A percentile compares a stretch with the other conserved stretches of the same genome.
phyloP scores from a whole-genome alignment of 495 filamentous ascomycete genomes.

The Annulohypoxylon nitens region DNA sequence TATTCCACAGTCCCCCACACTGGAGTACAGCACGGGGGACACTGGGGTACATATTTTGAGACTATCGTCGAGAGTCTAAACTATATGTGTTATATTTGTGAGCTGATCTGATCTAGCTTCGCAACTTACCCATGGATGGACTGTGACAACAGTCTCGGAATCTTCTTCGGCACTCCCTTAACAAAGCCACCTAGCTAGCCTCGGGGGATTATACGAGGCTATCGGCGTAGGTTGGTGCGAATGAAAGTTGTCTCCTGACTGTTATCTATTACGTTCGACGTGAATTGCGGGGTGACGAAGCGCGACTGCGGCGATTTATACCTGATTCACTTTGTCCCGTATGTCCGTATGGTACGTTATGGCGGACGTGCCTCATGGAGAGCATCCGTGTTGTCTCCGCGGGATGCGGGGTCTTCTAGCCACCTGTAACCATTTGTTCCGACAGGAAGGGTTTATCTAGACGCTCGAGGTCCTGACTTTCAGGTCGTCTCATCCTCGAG shows the following conservation, averaged over 20 bases:
- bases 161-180: conserved; percentile 17
- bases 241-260: neutral
- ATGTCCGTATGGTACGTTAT: conserved; percentile 1
- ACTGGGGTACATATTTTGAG: conserved; percentile 6
- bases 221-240: neutral
- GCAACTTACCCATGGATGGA: conserved; percentile 2
- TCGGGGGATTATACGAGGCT: conserved; percentile 14
- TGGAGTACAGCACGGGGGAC: conserved; percentile 7
- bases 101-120: conserved; percentile 5
- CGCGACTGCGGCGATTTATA: conserved; percentile 22
- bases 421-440: neutral
- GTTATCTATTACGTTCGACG: neutral
- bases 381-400: conserved; percentile 1
- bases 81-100: conserved; percentile 4
- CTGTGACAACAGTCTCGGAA: neutral
- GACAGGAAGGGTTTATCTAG: conserved; percentile 13
- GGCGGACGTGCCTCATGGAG: conserved; percentile 1
- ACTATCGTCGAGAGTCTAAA: conserved; percentile 1
- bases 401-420: conserved; percentile 33
- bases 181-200: conserved; percentile 2
- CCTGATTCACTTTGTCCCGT: conserved; percentile 24
- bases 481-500: neutral
- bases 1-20: conserved; percentile 2
- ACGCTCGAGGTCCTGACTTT: neutral
- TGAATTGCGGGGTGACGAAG: conserved; percentile 26